Conservation (phyloP, 495 filamentous ascomycete species). For the Penicillium fimorum region DNA sequence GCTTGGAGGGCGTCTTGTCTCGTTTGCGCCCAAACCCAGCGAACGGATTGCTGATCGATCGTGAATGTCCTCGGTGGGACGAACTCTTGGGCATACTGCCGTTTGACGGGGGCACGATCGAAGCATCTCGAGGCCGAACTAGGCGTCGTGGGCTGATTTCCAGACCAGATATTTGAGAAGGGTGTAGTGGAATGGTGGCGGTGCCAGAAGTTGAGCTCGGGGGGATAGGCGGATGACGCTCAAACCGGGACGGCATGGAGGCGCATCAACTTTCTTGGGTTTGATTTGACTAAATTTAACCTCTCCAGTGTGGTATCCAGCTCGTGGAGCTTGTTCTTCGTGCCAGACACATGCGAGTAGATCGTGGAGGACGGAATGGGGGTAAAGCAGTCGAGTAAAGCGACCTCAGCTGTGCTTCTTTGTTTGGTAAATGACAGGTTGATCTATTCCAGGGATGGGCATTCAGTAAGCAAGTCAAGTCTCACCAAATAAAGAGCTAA, state of each 20-base stretch:
- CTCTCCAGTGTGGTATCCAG: conserved; percentile 3
- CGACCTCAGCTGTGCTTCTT: conserved; percentile 4
- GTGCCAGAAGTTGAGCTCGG: conserved; percentile 26
- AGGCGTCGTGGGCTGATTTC: conserved; percentile 21
- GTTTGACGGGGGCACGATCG: conserved; percentile 25
- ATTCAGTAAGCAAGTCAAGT: background rate
- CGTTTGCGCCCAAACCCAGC: conserved; percentile 51
- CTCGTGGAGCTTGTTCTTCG: conserved; percentile 16
- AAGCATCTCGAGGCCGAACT: conserved; percentile 34
- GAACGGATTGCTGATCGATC: conserved; percentile 77
- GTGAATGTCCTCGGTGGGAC: conserved; percentile 52
- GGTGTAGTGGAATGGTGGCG: conserved; percentile 22
- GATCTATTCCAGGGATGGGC: background rate
- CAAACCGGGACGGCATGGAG: conserved; percentile 43
- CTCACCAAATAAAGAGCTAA: background rate
- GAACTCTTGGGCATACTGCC: conserved; percentile 22
- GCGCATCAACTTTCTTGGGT: conserved; percentile 28
- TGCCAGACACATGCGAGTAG: conserved; percentile 19
- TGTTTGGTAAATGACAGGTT: background rate
- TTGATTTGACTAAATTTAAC: conserved; percentile 3
- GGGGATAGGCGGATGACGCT: conserved; percentile 36
- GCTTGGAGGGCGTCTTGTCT: conserved; percentile 31
- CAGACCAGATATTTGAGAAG: conserved; percentile 15
- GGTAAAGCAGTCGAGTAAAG: conserved; percentile 12
- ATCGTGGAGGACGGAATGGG: conserved; percentile 16